These are phyloP conservation scores for Coniosporium apollinis DNA, from an alignment of 495 filamentous ascomycete genomes.

Conservation along the genomic window DNA sequence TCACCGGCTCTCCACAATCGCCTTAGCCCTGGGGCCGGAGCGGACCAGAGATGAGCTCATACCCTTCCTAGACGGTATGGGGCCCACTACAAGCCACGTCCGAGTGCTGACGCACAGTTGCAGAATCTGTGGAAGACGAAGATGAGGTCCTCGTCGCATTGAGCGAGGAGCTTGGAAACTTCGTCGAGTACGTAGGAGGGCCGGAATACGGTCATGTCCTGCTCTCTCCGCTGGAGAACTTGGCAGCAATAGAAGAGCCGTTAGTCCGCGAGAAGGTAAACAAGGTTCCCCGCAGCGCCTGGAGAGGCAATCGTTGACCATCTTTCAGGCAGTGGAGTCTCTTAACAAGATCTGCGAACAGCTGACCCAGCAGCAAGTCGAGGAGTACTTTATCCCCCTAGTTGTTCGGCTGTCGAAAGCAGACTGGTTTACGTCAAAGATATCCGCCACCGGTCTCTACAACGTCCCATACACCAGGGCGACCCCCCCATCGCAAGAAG, in stretches of 20 bases:
- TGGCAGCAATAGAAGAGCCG: conserved; percentile 95
- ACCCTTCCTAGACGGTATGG: conserved; percentile 92
- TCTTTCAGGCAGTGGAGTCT: conserved; percentile 76
- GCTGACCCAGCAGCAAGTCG: conserved; percentile 77
- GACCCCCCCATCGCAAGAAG: conserved; percentile 66
- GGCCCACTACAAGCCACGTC: too few species aligned
- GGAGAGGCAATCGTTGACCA: conserved; percentile 8
- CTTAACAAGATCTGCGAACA: conserved; percentile 96
- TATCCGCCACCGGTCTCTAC: conserved; percentile 91
- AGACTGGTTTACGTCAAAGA: conserved; percentile 99
- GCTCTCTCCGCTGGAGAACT: conserved; percentile 89
- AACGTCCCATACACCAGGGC: conserved; percentile 83
- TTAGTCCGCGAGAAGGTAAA: conserved; percentile 89
- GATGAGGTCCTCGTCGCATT: conserved; percentile 95
- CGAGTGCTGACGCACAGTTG: too few species aligned
- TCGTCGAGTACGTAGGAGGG: conserved; percentile 95
- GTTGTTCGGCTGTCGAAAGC: conserved; percentile 91
- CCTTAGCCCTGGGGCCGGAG: conserved; percentile 84
- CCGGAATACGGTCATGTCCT: conserved; percentile 89
- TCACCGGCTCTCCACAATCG: conserved; percentile 92
- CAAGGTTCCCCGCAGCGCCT: background rate
- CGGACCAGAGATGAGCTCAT: conserved; percentile 94
- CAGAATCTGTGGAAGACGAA: conserved; percentile 97
- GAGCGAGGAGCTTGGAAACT: conserved; percentile 87
- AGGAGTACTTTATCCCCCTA: conserved; percentile 91